Conservation (phyloP, 2,329 filamentous ascomycete species). For the Didymella sp. region DNA sequence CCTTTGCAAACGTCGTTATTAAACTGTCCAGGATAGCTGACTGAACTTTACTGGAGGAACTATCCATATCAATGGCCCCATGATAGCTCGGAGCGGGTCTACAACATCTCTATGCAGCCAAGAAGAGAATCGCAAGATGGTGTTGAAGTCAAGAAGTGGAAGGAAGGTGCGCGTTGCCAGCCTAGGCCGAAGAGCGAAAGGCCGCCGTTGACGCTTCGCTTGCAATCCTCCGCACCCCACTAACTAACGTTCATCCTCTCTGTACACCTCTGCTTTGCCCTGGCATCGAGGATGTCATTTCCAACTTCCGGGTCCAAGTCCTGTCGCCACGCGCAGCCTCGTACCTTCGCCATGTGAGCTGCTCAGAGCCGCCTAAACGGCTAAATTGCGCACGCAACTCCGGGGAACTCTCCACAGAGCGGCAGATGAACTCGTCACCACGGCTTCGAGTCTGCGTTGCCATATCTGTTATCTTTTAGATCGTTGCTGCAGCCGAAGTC, state of each 20-base stretch:
- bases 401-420: background rate
- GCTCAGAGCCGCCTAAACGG: constrained; percentile 39
- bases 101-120: too few species aligned
- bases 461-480: background rate
- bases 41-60: too few species aligned
- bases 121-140: background rate
- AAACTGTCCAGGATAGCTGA: too few species aligned
- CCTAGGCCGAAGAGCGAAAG: constrained; percentile 1
- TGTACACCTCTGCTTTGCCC: background rate
- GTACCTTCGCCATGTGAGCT: background rate
- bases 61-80: too few species aligned
- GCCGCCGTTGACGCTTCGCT: background rate
- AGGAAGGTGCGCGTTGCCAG: background rate
- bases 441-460: background rate
- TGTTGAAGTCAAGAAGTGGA: background rate
- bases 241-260: background rate
- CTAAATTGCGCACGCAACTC: constrained; percentile 31
- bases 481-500: background rate
- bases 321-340: background rate
- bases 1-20: background rate
- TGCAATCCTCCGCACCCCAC: background rate
- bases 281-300: background rate
- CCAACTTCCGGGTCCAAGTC: constrained; percentile 1
- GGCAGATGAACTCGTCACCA: constrained; percentile 1
- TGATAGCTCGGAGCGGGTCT: too few species aligned